phyloP scores from a whole-genome alignment of 768 basidiomycete species.

The Leccinum barrowsii region DNA sequence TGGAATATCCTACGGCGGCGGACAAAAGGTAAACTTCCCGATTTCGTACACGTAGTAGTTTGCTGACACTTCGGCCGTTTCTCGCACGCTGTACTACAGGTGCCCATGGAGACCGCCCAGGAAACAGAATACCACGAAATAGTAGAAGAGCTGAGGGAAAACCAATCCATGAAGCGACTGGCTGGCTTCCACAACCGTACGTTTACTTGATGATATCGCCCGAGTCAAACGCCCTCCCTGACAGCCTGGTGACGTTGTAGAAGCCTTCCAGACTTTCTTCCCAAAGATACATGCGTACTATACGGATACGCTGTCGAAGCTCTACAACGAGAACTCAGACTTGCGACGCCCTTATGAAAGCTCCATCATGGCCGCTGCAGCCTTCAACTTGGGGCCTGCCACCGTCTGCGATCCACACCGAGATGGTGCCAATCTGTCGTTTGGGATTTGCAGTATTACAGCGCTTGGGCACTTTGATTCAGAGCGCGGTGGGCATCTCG shows the following conservation, averaged over 20 bases:
- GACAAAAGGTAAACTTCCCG: too few relatives aligned
- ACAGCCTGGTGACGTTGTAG: neutral
- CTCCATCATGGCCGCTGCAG: neutral
- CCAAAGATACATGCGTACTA: neutral
- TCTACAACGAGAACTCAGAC: too few relatives aligned
- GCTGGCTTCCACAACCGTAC: neutral
- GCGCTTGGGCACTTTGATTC: neutral
- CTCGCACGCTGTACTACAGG: too few relatives aligned
- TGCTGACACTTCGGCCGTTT: too few relatives aligned
- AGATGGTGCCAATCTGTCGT: slow-evolving; percentile 1
- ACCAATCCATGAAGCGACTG: neutral
- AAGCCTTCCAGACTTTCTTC: neutral
- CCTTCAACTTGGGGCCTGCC: neutral
- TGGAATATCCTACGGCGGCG: too few relatives aligned
- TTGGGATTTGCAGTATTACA: slow-evolving; percentile 3
- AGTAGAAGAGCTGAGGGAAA: neutral
- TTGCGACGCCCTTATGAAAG: too few relatives aligned
- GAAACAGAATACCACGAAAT: too few relatives aligned
- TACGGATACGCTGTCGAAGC: too few relatives aligned
- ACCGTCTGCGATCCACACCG: neutral
- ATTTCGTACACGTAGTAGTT: too few relatives aligned
- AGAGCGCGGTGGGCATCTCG: neutral
- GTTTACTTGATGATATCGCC: neutral
- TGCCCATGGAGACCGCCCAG: too few relatives aligned
- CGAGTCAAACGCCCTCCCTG: neutral